Evolutionary conservation across 139 green algal genomes (phyloP), one percentile per base, ranked within the genome.

Genomic region (Chlamydomonas incerta): DNA sequence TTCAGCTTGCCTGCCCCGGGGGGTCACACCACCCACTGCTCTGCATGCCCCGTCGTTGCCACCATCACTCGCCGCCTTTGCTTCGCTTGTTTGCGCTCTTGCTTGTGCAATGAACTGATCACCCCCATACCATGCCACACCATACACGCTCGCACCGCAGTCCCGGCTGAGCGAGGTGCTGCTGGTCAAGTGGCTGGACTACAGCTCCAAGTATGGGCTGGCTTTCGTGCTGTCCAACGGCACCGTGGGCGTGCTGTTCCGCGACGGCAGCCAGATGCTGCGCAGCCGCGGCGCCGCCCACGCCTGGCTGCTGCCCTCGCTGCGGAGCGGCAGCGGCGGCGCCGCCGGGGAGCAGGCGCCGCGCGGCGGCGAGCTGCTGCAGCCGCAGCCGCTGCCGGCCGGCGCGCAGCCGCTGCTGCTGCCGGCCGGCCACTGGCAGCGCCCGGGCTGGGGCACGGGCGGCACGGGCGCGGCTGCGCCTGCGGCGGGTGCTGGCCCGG

Each of bases 181-280:
- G 17, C 28, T 79, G 34, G 80, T 86, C 26, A 79, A 86, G 35
- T 86, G 80, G 80, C 18, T 86, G 24, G 80, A 80, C 28, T 77
- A 86, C 68, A 69, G 46, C 13, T 71, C 80, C 33, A 68, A 68
- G 68, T 86, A 86, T 52, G 80, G 80, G 34, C 60, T 86, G 24
- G 46, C 80, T 35, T 86, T 80, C 80, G 10, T 86, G 33, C 68
- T 86, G 17, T 70, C 47, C 34, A 86, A 86, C 80, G 68, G 68
- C 28, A 29, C 80, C 26, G 68, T 86, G 11, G 80, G 80, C 29
- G 66, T 86, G 68, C 28, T 80, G 28, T 86, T 86, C 37, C 67
- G 68, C 28, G 80, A 86, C 57, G 68, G 68, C 67, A 68, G 52
- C 5, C 67, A 86, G 50, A 31, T 85, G 55, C 8, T 86, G 21